phyloP scores from a whole-genome alignment of 768 basidiomycete genomes.

The Suillus ampliporus region DNA sequence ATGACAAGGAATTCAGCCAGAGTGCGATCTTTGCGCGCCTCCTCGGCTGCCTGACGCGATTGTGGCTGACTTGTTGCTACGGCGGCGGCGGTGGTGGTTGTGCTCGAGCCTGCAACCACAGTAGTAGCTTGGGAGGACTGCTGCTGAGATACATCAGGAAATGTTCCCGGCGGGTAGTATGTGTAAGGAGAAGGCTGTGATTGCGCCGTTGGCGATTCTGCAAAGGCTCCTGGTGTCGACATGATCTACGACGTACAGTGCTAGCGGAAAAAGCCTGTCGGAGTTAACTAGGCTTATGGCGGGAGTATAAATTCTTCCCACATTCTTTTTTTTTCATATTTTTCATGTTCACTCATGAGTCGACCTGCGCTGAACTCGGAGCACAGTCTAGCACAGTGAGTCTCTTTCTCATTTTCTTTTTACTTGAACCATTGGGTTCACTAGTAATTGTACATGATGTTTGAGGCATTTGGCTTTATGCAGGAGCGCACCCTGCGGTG shows the following conservation, averaged over 20 bases:
- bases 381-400: slow-evolving; percentile 37
- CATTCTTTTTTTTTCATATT: slow-evolving; percentile 11
- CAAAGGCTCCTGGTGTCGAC: slow-evolving; percentile 35
- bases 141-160: slow-evolving; percentile 28
- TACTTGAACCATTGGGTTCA: slow-evolving; percentile 10
- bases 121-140: slow-evolving; percentile 24
- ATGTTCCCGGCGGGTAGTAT: slow-evolving; percentile 19
- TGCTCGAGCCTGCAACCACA: slow-evolving; percentile 21
- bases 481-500: slow-evolving; percentile 66
- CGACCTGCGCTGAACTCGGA: not conserved
- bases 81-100: slow-evolving; percentile 20
- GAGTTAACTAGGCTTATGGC: slow-evolving; percentile 28
- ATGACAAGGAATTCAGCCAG: slow-evolving; percentile 93
- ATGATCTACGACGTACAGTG: slow-evolving; percentile 34
- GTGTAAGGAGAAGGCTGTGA: slow-evolving; percentile 28
- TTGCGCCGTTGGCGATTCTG: slow-evolving; percentile 40
- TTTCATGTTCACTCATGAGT: slow-evolving; percentile 17
- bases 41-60: slow-evolving; percentile 75
- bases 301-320: slow-evolving; percentile 28
- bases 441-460: slow-evolving; percentile 59
- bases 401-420: slow-evolving; percentile 11
- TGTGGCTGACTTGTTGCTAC: slow-evolving; percentile 44
- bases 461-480: slow-evolving; percentile 96
- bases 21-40: slow-evolving; percentile 87
- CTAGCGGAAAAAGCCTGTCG: slow-evolving; percentile 27